phyloP scores from a whole-genome alignment of 164 flowering plant genomes.

The Chimonanthus praecox region DNA sequence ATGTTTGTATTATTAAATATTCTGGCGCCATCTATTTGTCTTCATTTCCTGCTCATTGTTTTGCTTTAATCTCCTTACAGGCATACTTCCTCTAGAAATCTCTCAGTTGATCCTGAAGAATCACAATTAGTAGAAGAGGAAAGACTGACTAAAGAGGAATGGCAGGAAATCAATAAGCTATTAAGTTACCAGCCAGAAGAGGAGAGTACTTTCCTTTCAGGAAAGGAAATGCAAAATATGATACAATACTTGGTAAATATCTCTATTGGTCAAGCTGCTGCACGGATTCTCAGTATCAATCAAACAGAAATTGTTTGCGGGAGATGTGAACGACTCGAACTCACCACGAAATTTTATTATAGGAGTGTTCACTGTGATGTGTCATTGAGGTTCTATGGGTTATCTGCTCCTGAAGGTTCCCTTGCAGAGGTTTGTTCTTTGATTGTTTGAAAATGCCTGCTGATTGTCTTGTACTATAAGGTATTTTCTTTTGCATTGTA shows the following conservation, averaged over 20 bases:
- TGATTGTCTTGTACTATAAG: background rate
- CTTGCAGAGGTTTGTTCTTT: conserved; percentile 74
- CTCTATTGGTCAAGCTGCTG: conserved; percentile 79
- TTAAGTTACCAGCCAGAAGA: conserved; percentile 87
- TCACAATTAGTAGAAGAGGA: conserved; percentile 48
- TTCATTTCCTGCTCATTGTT: background rate
- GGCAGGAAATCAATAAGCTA: conserved; percentile 87
- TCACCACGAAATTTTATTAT: conserved; percentile 68
- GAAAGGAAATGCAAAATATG: conserved; percentile 72
- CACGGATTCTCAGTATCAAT: conserved; percentile 58
- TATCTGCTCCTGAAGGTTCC: conserved; percentile 96
- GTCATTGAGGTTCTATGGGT: conserved; percentile 72
- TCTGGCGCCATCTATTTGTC: conserved; percentile 3
- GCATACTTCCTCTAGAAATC: conserved; percentile 46
- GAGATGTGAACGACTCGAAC: conserved; percentile 82
- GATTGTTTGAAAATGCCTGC: background rate
- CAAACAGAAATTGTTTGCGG: conserved; percentile 83
- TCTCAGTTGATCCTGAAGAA: conserved; percentile 34
- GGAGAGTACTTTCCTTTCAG: conserved; percentile 40
- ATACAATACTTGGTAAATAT: conserved; percentile 58
- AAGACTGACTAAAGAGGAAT: conserved; percentile 84
- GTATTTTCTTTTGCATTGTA: background rate
- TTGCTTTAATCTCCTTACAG: conserved; percentile 26
- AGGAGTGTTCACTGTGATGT: conserved; percentile 76
- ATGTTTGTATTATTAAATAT: background rate